A percentile compares a stretch with the other conserved stretches of the same genome.
Conservation (phyloP, 148 eudicot species). For the Amaranthus cruentus region DNA sequence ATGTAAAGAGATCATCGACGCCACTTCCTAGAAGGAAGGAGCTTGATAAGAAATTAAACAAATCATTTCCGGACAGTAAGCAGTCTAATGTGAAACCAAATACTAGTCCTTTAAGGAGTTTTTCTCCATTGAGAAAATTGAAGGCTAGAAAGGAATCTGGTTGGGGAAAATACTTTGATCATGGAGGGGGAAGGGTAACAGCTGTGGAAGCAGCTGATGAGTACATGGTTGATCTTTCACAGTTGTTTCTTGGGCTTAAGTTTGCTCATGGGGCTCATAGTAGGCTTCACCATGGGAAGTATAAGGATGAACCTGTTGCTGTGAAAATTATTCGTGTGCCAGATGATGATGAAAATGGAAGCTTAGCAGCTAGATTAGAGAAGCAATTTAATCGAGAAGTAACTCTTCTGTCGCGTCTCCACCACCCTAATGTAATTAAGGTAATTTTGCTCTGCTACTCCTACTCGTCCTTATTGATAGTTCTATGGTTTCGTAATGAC, state of each 20-base stretch:
- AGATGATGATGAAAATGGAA: constrained; percentile 74
- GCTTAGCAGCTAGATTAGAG: constrained; percentile 52
- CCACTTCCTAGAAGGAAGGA: constrained; percentile 51
- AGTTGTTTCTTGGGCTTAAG: constrained; percentile 61
- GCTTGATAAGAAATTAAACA: constrained; percentile 41
- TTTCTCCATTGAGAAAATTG: constrained; percentile 40
- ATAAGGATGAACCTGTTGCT: constrained; percentile 72
- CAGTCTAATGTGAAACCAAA: constrained; percentile 21
- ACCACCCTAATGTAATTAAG: constrained; percentile 80
- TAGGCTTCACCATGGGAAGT: constrained; percentile 75
- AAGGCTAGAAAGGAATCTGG: constrained; percentile 47
- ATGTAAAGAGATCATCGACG: constrained; percentile 62
- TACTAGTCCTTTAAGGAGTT: constrained; percentile 49
- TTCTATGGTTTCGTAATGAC: no score
- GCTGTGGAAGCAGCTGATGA: constrained; percentile 72
- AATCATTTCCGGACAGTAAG: constrained; percentile 27
- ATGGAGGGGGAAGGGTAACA: constrained; percentile 64
- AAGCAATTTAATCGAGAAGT: constrained; percentile 80
- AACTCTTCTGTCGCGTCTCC: constrained; percentile 60
- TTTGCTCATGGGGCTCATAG: constrained; percentile 90
- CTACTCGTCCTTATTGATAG: background rate
- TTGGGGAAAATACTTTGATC: constrained; percentile 82
- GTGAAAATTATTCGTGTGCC: constrained; percentile 76
- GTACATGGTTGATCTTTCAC: constrained; percentile 65
- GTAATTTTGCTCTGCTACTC: constrained; percentile 29